Evolutionary conservation across 495 filamentous ascomycete genomes (phyloP).

Genomic region (Lichina pygmaea): DNA sequence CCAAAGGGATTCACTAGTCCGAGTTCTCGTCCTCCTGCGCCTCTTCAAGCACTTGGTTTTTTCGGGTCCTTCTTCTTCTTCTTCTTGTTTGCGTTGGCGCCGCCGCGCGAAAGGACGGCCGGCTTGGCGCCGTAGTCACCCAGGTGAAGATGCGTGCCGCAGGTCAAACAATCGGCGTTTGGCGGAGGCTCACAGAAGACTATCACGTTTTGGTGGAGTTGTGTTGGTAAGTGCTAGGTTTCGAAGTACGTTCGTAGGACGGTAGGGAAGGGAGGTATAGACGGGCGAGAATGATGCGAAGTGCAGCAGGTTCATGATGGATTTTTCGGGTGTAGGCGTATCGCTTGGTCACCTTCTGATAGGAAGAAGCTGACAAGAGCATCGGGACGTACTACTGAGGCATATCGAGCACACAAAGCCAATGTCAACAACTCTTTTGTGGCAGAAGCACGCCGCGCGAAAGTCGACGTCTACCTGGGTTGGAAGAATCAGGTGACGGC

Average conservation of each 20-base stretch:
- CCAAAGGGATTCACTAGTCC: not conserved
- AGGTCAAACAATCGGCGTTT: slow-evolving; percentile 61
- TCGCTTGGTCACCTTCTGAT: too few relatives aligned
- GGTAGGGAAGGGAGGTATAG: not conserved
- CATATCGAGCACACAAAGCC: slow-evolving; percentile 93
- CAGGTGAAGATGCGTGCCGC: slow-evolving; percentile 54
- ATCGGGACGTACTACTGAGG: slow-evolving; percentile 37
- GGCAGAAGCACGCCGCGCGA: slow-evolving; percentile 89
- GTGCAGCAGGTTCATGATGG: too few relatives aligned
- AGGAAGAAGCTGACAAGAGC: too few relatives aligned
- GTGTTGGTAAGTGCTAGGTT: slow-evolving; percentile 5
- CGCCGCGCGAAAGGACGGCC: slow-evolving; percentile 32
- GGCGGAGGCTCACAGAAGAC: slow-evolving; percentile 39
- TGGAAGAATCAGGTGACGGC: slow-evolving; percentile 40
- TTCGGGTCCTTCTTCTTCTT: slow-evolving; percentile 45
- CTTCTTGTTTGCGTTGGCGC: slow-evolving; percentile 24
- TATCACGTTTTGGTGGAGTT: slow-evolving; percentile 5
- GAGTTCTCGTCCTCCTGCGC: slow-evolving; percentile 3
- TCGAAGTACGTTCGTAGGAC: slow-evolving; percentile 3
- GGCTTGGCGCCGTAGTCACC: slow-evolving; percentile 50
- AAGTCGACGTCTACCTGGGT: slow-evolving; percentile 82
- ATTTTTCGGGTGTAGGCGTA: too few relatives aligned
- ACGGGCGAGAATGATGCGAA: too few relatives aligned
- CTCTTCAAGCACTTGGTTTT: slow-evolving; percentile 19
- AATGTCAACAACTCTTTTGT: slow-evolving; percentile 68